Evolutionary conservation across 2,329 filamentous ascomycete genomes (phyloP).

Genomic region (Annulohypoxylon truncatum): DNA sequence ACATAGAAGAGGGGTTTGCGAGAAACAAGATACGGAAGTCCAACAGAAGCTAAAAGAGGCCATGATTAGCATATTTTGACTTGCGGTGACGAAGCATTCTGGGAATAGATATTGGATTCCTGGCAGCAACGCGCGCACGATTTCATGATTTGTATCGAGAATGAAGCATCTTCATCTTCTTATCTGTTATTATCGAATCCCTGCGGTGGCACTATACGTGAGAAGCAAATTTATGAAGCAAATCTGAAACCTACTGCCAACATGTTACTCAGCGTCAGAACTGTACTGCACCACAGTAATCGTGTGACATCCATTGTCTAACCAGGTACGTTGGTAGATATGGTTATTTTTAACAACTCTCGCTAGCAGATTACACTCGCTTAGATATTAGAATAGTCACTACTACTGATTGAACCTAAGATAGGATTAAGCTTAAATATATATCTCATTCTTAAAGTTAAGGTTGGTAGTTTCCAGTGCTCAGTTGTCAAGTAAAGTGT

Average conservation of each 20-base stretch:
- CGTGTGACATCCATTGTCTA: slow-evolving; percentile 7
- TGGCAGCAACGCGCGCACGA: background rate
- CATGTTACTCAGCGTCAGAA: slow-evolving; percentile 7
- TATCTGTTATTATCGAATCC: background rate
- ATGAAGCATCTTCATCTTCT: background rate
- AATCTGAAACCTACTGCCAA: slow-evolving; percentile 54
- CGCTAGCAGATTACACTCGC: background rate
- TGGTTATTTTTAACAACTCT: background rate
- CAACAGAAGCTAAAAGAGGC: background rate
- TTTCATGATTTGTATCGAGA: background rate
- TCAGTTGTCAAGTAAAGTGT: background rate
- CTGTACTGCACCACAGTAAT: background rate
- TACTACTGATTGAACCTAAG: background rate
- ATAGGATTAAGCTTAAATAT: slow-evolving; percentile 1
- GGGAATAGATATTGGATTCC: background rate
- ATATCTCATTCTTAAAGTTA: background rate
- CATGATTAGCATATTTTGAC: slow-evolving; percentile 1
- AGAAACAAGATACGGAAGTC: slow-evolving; percentile 3
- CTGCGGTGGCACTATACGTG: background rate
- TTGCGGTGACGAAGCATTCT: slow-evolving; percentile 5
- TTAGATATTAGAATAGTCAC: background rate
- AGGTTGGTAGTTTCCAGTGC: background rate
- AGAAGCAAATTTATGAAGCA: slow-evolving; percentile 52
- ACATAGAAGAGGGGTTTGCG: background rate
- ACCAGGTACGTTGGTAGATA: background rate